Base-by-base conservation (phyloP, 2,329 filamentous ascomycete species). In the Phyllosticta ampelicida region DNA sequence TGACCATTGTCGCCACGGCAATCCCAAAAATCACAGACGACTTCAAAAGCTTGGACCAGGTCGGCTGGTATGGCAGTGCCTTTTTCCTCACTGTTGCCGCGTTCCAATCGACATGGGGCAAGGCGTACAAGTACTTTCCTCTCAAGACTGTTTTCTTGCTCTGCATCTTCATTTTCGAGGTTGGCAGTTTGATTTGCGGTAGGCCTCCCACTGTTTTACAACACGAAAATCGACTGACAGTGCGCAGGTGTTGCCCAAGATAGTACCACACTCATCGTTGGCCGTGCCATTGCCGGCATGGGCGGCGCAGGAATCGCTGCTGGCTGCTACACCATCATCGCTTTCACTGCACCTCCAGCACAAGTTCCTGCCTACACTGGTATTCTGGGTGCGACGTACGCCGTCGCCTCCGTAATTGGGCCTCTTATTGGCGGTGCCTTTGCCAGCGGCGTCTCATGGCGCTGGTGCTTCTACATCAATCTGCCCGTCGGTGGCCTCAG, bases 141-240 rank as follows among this genome's bases (percentile, higher is more conserved):
- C 65, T 71, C 9, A 76, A 76, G 63, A 63, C 58, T 9, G 65
- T 64, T 23, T 76, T 73, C 60, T 56, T 75, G 16, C 53, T 63
- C 1, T 54, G 66, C 8, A 57, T 62, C 18, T 62, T 68, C 36
- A 57, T 82, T 48, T 84, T 85, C 61, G 80, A 83, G 63, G 18
- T 81, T 5, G 82, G 82, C 1, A 82, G 79, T 1, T 62, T 79
- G 5, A 66, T 84, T n/a, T 83, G 80, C 62, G 81, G 53, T 65
- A 59, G 11, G 59, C 36, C 5, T 44, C n/a, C 36, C 36, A 6
- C 36, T 44, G 13, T 8, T 8, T 8, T n/a, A 23, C 23, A 28
- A 52, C 36, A n/a, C n/a, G 36, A 44, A 44, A 11, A 13, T 48
- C n/a, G 9, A 13, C 29, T 21, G 30, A 19, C 18, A 23, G 51